Base-by-base conservation (phyloP, 768 basidiomycete species). In the Auriscalpium vulgare region DNA sequence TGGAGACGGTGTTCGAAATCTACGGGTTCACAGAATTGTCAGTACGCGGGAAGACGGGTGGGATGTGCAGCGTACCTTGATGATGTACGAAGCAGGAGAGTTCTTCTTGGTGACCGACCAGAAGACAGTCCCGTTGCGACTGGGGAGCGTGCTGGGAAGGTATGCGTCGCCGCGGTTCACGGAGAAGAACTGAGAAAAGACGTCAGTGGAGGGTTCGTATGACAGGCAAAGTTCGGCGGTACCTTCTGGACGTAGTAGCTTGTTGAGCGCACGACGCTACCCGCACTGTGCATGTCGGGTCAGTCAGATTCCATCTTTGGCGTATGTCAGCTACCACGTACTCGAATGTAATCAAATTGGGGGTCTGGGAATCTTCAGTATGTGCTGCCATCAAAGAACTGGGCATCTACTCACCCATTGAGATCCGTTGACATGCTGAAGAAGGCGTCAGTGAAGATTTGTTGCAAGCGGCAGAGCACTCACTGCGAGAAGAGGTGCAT, bases 291-390 rank as follows among this genome's bases (percentile, higher is more conserved):
- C 17, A 48, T 45, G 37, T 50, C 46, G 4, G 40, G 36, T 11
- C 47, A 17, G 57, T 14, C 51, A 50, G 29, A 29, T 29, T 29
- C 29, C 7, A 4, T 29, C 29, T 29, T 29, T 29, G 29, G 29
- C 29, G 5, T 29, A 4, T 4, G 4, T 29, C 7, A 3, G 29
- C 29, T 29, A 29, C 29, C 29, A 29, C 80, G 66, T 59, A 84
- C 83, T 85, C 83, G 61, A 81, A 85, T 55, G 74, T 75, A 50
- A 87, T 65, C 8, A 86, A 72, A 59, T 85, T 81, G 0, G 83
- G 82, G 0, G 82, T 81, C 77, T 78, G 36, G 13, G 1, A 29
- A 51, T 2, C 50, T 40, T 54, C 40, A 59, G 50, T 57, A 29
- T 29, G 7, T 29, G 29, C 29, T 29, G 4, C 29, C 29, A 29